A percentile compares a stretch with the other conserved stretches of the same genome.
Conservation (phyloP, 1,284 basidiomycete genomes). For the Ganoderma lingzhi region DNA sequence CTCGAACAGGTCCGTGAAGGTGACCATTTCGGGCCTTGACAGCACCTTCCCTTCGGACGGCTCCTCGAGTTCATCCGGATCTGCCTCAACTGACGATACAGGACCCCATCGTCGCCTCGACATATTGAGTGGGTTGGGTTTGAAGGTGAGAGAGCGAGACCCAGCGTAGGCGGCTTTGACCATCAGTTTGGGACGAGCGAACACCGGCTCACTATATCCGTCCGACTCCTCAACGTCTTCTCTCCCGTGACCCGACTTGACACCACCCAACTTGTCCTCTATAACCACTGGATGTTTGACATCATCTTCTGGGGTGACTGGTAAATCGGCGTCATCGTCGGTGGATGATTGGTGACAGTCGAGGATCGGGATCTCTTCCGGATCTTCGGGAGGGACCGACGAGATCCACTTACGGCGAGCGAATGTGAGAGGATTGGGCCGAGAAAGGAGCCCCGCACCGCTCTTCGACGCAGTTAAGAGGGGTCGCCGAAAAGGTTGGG, state of each 20-base stretch:
- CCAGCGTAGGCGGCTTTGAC: slow-evolving; percentile 31
- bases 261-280: slow-evolving; percentile 12
- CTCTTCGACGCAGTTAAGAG: slow-evolving; percentile 31
- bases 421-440: slow-evolving; percentile 46
- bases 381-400: slow-evolving; percentile 33
- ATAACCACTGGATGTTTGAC: slow-evolving; percentile 16
- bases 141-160: slow-evolving; percentile 45
- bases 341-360: slow-evolving; percentile 27
- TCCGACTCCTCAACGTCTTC: slow-evolving; percentile 36
- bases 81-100: slow-evolving; percentile 23
- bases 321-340: slow-evolving; percentile 35
- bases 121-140: slow-evolving; percentile 61
- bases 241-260: slow-evolving; percentile 9
- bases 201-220: slow-evolving; percentile 38
- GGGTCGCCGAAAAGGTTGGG: slow-evolving; percentile 29
- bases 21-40: slow-evolving; percentile 33
- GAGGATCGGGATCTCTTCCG: slow-evolving; percentile 19
- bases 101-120: slow-evolving; percentile 61
- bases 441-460: slow-evolving; percentile 33
- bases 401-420: slow-evolving; percentile 46
- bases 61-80: slow-evolving; percentile 31
- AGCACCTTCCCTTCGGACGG: slow-evolving; percentile 20
- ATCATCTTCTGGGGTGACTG: slow-evolving; percentile 36
- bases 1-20: slow-evolving; percentile 39
- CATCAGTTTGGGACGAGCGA: slow-evolving; percentile 35